Base-by-base conservation (phyloP, 352 stramenopile genomes). In the Globisporangium abappressorium region DNA sequence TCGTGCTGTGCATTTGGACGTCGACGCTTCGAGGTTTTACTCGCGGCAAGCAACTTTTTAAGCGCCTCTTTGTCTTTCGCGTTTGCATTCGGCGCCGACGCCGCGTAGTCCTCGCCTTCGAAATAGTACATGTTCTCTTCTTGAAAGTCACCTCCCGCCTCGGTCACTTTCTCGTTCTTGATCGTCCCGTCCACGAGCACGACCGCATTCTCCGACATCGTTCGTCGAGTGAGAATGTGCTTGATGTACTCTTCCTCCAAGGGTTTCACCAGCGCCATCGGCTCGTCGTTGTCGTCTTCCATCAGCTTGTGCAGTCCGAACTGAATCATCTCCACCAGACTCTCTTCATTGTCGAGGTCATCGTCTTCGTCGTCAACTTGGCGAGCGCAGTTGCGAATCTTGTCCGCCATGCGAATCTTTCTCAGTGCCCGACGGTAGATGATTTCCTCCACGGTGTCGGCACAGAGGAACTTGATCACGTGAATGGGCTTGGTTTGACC, bases 111-210 rank as follows among this genome's bases (percentile, higher is more conserved):
- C 69, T 89, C 78, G 26, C 85, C 85, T 59, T 94, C 84, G 70
- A 91, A 94, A 58, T 91, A 92, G 71, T 94, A 92, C 81, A 94
- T 94, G 49, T 92, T 92, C 33, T 91, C 85, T 55, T 91, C 85
- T 5, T 67, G 72, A 28, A 91, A 81, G 62, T 90, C 82, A 9
- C 81, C 81, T 56, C 78, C 82, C 0, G 78, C 79, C 33, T 84
- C 77, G 5, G 82, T 75, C 24, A 92, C 61, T 8, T 79, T 73
- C 30, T 92, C 81, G 56, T 65, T 84, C 62, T 76, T 70, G 30
- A 87, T 74, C 36, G 53, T 83, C 46, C 71, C 70, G 18, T 72
- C 55, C 2, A 51, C 63, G 34, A 76, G 66, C 26, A 46, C 33
- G 36, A 57, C 20, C 8, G 47, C 14, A 3, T 38, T 60, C 36